Evolutionary conservation across 148 eudicot genomes (phyloP).

Genomic region (Chenopodium berlandieri): DNA sequence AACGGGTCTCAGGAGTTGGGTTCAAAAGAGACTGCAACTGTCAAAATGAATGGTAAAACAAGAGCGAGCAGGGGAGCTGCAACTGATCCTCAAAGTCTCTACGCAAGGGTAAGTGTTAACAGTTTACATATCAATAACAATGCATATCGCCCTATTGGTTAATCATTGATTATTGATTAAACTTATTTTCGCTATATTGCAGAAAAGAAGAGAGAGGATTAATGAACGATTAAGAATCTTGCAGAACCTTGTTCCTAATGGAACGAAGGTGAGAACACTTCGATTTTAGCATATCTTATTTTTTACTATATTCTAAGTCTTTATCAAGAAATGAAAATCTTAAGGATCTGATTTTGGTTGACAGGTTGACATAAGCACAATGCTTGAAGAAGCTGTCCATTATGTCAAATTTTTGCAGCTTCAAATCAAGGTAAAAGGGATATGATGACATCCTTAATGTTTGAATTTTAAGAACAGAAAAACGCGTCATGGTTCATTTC

Average conservation of each 20-base stretch:
- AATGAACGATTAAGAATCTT: conserved; percentile 64
- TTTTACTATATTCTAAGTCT: background rate
- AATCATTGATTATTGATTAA: background rate
- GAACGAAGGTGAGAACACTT: conserved; percentile 53
- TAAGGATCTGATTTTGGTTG: conserved; percentile 6
- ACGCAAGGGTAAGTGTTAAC: conserved; percentile 68
- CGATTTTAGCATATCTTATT: background rate
- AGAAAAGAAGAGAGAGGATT: conserved; percentile 79
- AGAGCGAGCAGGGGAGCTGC: conserved; percentile 72
- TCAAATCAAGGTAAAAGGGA: conserved; percentile 54
- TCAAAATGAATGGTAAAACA: conserved; percentile 42
- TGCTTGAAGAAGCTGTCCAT: conserved; percentile 74
- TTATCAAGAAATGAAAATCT: background rate
- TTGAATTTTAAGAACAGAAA: background rate
- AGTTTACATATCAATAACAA: background rate
- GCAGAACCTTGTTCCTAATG: conserved; percentile 75
- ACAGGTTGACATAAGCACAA: conserved; percentile 76
- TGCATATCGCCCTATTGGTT: background rate
- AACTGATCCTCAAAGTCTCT: conserved; percentile 89
- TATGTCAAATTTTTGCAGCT: conserved; percentile 68
- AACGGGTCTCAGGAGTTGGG: conserved; percentile 40
- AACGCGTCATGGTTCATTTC: no score
- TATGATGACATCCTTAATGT: background rate
- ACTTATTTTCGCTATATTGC: conserved; percentile 11
- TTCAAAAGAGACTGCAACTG: conserved; percentile 22